A percentile compares a stretch with the other conserved stretches of the same genome.
Evolutionary conservation across 208 protist genomes (phyloP).

Genomic region (Zelonia costaricensis): DNA sequence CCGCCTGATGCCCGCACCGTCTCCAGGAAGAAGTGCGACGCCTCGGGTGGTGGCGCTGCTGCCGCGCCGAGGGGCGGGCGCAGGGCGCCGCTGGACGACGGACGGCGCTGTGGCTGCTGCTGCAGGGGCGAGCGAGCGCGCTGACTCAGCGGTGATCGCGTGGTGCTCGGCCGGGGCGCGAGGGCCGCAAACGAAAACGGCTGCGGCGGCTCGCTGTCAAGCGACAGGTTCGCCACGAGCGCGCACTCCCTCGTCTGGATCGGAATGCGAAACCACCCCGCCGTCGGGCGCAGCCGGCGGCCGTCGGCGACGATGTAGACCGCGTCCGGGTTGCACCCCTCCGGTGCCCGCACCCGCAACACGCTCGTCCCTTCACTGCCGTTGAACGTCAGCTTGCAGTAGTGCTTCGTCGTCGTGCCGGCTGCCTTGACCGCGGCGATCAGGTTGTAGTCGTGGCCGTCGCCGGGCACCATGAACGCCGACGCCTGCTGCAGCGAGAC

Average conservation of each 20-base stretch:
- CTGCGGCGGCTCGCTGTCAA: background rate
- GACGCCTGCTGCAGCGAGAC: conserved; percentile 44
- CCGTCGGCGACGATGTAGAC: conserved; percentile 68
- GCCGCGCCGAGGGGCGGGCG: background rate
- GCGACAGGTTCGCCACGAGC: conserved; percentile 31
- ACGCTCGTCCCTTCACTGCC: conserved; percentile 62
- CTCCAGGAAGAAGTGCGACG: conserved; percentile 49
- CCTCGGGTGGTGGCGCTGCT: background rate
- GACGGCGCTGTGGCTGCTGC: background rate
- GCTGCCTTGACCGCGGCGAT: conserved; percentile 51
- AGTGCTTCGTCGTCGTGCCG: conserved; percentile 43
- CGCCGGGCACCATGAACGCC: conserved; percentile 64
- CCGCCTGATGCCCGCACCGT: conserved; percentile 16
- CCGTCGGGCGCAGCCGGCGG: conserved; percentile 35
- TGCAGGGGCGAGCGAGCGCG: background rate
- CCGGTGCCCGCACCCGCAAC: conserved; percentile 63
- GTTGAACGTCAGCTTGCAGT: conserved; percentile 70
- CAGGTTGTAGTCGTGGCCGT: conserved; percentile 78
- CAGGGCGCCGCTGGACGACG: background rate
- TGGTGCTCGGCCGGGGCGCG: background rate
- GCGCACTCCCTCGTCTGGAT: conserved; percentile 61
- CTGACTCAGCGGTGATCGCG: background rate
- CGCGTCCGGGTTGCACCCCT: conserved; percentile 21
- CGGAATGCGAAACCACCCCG: conserved; percentile 70
- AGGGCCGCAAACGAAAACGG: background rate